These are phyloP conservation scores for Kentomonas sorsogonicus DNA, from an alignment of 208 protist species.

Conservation along the genomic window DNA sequence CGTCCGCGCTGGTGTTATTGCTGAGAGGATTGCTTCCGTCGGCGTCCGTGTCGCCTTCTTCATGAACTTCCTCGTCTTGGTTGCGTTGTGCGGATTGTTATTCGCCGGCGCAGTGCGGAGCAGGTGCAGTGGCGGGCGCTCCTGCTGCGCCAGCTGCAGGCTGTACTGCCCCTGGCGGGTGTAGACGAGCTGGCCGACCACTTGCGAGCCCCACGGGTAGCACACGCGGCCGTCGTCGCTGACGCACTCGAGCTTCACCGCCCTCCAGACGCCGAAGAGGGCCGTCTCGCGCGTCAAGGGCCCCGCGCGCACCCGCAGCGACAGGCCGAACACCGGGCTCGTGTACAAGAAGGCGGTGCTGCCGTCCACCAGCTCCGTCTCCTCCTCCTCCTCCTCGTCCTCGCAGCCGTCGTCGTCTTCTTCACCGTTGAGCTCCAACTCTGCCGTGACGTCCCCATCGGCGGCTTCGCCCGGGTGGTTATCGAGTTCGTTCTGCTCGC, in stretches of 20 bases:
- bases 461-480: too few relatives aligned
- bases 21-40: too few relatives aligned
- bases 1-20: too few relatives aligned
- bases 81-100: neutral
- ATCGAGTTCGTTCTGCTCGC: too few relatives aligned
- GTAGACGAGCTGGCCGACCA: neutral
- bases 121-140: neutral
- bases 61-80: neutral
- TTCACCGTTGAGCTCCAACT: slow-evolving; percentile 6
- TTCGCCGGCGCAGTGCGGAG: neutral
- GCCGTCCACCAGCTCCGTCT: too few relatives aligned
- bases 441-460: too few relatives aligned
- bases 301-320: too few relatives aligned
- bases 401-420: neutral
- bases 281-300: too few relatives aligned
- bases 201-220: neutral
- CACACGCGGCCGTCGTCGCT: neutral
- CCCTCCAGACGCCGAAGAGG: too few relatives aligned
- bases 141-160: neutral
- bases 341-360: too few relatives aligned
- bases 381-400: neutral
- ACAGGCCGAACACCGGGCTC: too few relatives aligned
- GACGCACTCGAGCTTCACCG: neutral
- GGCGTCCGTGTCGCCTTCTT: neutral
- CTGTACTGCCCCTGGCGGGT: neutral